Conservation (phyloP, 108 stramenopile species). For the Cyclotella cryptica region DNA sequence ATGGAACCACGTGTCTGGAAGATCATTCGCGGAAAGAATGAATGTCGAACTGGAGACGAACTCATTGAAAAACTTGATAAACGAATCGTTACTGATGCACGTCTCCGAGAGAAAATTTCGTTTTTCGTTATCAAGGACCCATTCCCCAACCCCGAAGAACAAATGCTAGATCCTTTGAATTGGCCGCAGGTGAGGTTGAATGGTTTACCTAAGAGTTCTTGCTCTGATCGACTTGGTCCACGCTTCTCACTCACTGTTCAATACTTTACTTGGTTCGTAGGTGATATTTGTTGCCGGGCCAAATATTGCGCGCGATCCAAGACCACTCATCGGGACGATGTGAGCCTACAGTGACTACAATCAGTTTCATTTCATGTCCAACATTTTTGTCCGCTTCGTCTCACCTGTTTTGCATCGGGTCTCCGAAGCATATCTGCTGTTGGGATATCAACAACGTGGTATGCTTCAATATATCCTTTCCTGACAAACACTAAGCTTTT, state of each 20-base stretch:
- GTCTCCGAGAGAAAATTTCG: constrained; percentile 62
- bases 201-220: neutral
- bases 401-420: neutral
- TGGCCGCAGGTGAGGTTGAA: constrained; percentile 50
- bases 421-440: constrained; percentile 49
- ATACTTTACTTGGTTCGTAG: neutral
- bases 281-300: constrained; percentile 74
- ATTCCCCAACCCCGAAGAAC: constrained; percentile 53
- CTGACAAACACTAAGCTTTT: constrained; percentile 71
- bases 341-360: neutral
- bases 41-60: constrained; percentile 60
- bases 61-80: constrained; percentile 76
- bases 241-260: neutral
- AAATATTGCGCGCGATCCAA: constrained; percentile 64
- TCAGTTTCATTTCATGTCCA: neutral
- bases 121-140: constrained; percentile 68
- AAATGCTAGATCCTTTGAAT: constrained; percentile 35
- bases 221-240: neutral
- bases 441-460: constrained; percentile 79
- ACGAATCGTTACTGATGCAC: constrained; percentile 52
- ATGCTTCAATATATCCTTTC: constrained; percentile 83
- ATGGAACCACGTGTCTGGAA: constrained; percentile 13
- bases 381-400: neutral
- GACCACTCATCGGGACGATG: constrained; percentile 49
- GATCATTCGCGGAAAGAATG: constrained; percentile 71